Conservation (phyloP, 2,329 filamentous ascomycete genomes). For the Botrytis tulipae region DNA sequence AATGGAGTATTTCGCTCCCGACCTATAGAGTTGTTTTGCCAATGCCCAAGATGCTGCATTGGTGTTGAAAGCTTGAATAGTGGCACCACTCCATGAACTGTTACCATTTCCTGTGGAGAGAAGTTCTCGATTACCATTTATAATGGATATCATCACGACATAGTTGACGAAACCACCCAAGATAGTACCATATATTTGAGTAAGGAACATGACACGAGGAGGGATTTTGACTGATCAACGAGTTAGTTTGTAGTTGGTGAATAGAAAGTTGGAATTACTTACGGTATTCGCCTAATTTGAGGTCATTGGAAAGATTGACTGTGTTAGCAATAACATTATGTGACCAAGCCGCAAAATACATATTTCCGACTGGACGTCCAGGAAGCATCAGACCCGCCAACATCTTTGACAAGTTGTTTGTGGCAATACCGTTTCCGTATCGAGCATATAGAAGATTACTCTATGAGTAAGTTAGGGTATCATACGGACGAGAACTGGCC, state of each 20-base stretch:
- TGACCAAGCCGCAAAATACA: conserved; percentile 55
- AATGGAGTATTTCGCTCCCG: conserved; percentile 45
- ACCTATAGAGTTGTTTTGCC: conserved; percentile 52
- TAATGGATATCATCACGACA: conserved; percentile 47
- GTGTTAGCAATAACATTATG: conserved; percentile 54
- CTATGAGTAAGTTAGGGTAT: conserved; percentile 36
- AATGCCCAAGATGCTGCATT: conserved; percentile 47
- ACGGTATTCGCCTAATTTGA: conserved; percentile 60
- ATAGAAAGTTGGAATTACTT: conserved; percentile 28
- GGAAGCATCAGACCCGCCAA: conserved; percentile 49
- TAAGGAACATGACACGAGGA: conserved; percentile 45
- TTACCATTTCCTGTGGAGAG: conserved; percentile 44
- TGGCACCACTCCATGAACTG: conserved; percentile 50
- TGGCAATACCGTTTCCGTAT: conserved; percentile 57
- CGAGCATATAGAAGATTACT: conserved; percentile 52
- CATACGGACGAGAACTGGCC: not conserved
- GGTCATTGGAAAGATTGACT: conserved; percentile 50
- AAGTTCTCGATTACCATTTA: conserved; percentile 44
- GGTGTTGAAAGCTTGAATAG: conserved; percentile 49
- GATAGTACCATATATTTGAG: conserved; percentile 46
- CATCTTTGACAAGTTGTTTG: conserved; percentile 56
- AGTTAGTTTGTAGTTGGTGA: conserved; percentile 28
- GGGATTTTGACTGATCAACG: conserved; percentile 47
- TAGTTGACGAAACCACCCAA: conserved; percentile 48
- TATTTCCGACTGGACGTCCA: conserved; percentile 43